Base-by-base conservation (phyloP, 805 yeast species). In the Kodamaea kaohsiungensis region DNA sequence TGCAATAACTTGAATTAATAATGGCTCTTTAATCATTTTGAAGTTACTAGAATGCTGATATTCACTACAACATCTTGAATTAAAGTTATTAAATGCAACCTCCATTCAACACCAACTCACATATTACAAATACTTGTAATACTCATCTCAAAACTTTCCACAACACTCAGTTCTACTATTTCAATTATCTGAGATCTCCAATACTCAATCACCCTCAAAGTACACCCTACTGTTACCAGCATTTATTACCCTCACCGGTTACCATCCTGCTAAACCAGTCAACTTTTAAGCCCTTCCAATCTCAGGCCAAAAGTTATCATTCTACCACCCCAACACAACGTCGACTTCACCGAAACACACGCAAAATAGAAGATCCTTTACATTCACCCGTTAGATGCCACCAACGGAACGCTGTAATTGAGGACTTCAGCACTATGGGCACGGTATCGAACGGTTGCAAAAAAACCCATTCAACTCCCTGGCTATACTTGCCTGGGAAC, bases 381-480 rank as follows among this genome's bases (percentile, higher is more conserved):
- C 25, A 10, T 12, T 17, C 17, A 40, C 45, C 45, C 45, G 45
- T 40, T 19, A 30, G 35, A 40, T 40, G 25, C 19, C 45, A 19
- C 17, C 45, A 40, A 2, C 25, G 25, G 19, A 17, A 40, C 19
- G 25, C 19, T 40, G 45, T 19, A 40, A 40, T 40, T 17, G 13
- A 40, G 45, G 45, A 40, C 45, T 40, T 40, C 45, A 40, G 45
- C 45, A 40, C 25, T 40, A 17, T 17, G 25, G 45, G 19, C 45
- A 40, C 45, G 45, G 45, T 16, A 38, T 13, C 18, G 18, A 40
- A 40, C 25, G 45, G 19, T 17, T 40, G 45, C 45, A 40, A 40
- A 40, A 40, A 40, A 40, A 40, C 45, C 17, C 19, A 40, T 16
- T 17, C 45, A 40, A 12, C 35, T 8, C 35, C 8, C 45, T 16